Percentiles rank a stretch among this genome's conserved stretches.
Conservation (phyloP, 1,284 basidiomycete species). For the Fistulina hepatica region DNA sequence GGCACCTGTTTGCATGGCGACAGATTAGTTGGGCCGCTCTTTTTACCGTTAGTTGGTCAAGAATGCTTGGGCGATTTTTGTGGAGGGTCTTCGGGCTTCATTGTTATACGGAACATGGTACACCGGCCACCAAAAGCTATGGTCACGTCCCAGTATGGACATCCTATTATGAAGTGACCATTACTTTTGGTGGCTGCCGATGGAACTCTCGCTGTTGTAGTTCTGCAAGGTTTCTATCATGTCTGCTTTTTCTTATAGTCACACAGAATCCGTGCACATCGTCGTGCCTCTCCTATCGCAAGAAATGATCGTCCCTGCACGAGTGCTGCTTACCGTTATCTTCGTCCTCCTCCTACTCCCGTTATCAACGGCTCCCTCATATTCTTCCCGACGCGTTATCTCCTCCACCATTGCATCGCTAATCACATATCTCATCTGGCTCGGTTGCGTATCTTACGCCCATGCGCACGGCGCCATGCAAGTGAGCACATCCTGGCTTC, state of each 20-base stretch:
- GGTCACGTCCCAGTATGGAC: too few species aligned
- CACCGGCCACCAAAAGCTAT: too few species aligned
- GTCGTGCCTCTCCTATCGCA: slow-evolving; percentile 31
- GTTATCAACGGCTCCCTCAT: slow-evolving; percentile 38
- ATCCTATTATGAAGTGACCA: too few species aligned
- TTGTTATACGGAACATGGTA: too few species aligned
- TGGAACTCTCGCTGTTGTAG: too few species aligned
- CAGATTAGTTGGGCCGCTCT: too few species aligned
- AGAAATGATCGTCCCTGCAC: too few species aligned
- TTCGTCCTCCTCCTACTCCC: slow-evolving; percentile 24
- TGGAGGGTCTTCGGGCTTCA: too few species aligned
- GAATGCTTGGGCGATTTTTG: too few species aligned
- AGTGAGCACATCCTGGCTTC: slow-evolving; percentile 27
- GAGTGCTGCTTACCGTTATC: slow-evolving; percentile 27
- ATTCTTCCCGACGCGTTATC: slow-evolving; percentile 38
- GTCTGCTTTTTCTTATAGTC: slow-evolving; percentile 6
- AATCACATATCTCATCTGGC: slow-evolving; percentile 47
- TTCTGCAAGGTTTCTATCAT: slow-evolving; percentile 7
- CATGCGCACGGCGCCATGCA: slow-evolving; percentile 34
- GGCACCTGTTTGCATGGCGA: too few species aligned
- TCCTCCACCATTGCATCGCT: slow-evolving; percentile 50
- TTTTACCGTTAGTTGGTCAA: too few species aligned
- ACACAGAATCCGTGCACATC: slow-evolving; percentile 41
- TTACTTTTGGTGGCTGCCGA: too few species aligned
- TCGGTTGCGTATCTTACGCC: slow-evolving; percentile 38